Base-by-base conservation (phyloP, 1,139 yeast species). In the Keqinozyma sinolaborantium region DNA sequence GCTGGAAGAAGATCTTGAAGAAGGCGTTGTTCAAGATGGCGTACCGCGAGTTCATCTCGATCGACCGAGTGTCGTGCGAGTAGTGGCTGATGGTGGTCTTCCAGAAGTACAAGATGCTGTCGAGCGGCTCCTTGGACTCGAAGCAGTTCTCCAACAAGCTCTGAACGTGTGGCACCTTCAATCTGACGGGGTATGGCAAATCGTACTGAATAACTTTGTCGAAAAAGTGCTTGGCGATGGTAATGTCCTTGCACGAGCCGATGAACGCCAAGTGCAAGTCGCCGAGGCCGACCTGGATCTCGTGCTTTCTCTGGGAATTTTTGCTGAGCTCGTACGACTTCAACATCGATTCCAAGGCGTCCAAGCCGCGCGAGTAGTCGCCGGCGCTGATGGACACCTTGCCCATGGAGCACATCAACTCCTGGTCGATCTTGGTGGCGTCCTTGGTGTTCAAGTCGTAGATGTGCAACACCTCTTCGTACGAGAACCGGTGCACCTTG, bases 181-280 rank as follows among this genome's bases (percentile, higher is more conserved):
- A 69, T 24, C 73, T 74, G 24, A 84, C 78, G 38, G 64, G 60
- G 53, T 85, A 85, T 13, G 95, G 95, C 66, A 83, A 79, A 38
- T 78, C 79, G 34, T 64, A 63, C 37, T 71, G 67, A 31, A 83
- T 64, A 1, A 88, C 90, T 50, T 82, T 82, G 41, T 78, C 78
- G 51, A 83, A 87, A 49, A 84, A 84, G 31, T 77, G 74, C 48
- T 74, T 77, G 4, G 95, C 86, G 30, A 86, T 78, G 21, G 68
- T 69, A 31, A 82, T 67, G 47, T 87, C 94, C 45, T 79, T 78
- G 55, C 90, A 83, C 42, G 78, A 79, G 30, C 95, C 95, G 49
- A 88, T 81, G 49, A 88, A 87, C 2, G 84, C 73, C 41, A 83
- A 70, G 58, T 84, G 95, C 31, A 83, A 79, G 56, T 82, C 84